These are phyloP conservation scores for Leishmania tarentolae DNA, from an alignment of 208 protist genomes.

Conservation along the genomic window DNA sequence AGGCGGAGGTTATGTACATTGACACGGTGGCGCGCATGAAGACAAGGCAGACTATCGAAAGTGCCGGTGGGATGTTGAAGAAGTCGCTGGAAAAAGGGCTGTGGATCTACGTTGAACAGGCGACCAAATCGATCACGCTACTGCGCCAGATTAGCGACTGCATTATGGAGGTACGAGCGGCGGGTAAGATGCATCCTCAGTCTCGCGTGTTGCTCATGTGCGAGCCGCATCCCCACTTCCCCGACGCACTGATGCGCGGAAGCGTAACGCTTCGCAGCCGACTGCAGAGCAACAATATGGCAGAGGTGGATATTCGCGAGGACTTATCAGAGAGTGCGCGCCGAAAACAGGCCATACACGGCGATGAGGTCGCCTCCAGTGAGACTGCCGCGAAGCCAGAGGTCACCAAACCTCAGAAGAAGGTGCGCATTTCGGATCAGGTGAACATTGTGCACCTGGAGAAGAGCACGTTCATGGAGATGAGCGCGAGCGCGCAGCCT, in stretches of 20 bases:
- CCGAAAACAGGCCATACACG: slow-evolving; percentile 53
- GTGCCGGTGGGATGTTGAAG: slow-evolving; percentile 68
- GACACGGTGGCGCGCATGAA: slow-evolving; percentile 88
- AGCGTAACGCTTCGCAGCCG: slow-evolving; percentile 82
- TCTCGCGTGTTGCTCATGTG: slow-evolving; percentile 89
- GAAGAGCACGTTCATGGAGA: slow-evolving; percentile 87
- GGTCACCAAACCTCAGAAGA: slow-evolving; percentile 50
- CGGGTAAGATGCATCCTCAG: slow-evolving; percentile 52
- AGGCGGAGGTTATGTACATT: slow-evolving; percentile 87
- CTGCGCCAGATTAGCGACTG: slow-evolving; percentile 78
- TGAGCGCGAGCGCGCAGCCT: slow-evolving; percentile 77
- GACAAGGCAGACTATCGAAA: slow-evolving; percentile 78
- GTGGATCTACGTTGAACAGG: slow-evolving; percentile 91
- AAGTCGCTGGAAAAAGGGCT: slow-evolving; percentile 85
- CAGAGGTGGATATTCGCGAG: slow-evolving; percentile 68
- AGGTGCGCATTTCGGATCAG: slow-evolving; percentile 86
- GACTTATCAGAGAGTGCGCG: slow-evolving; percentile 64
- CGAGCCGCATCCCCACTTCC: slow-evolving; percentile 91
- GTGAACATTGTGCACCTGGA: slow-evolving; percentile 89
- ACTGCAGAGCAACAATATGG: slow-evolving; percentile 58
- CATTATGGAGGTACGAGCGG: slow-evolving; percentile 57
- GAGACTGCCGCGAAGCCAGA: slow-evolving; percentile 46
- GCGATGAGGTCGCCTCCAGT: slow-evolving; percentile 35
- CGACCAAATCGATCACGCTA: slow-evolving; percentile 90
- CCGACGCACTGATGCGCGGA: slow-evolving; percentile 73